A percentile compares a stretch with the other conserved stretches of the same genome.
phyloP scores from a whole-genome alignment of 768 basidiomycete genomes.

The Boletus barrowsii region DNA sequence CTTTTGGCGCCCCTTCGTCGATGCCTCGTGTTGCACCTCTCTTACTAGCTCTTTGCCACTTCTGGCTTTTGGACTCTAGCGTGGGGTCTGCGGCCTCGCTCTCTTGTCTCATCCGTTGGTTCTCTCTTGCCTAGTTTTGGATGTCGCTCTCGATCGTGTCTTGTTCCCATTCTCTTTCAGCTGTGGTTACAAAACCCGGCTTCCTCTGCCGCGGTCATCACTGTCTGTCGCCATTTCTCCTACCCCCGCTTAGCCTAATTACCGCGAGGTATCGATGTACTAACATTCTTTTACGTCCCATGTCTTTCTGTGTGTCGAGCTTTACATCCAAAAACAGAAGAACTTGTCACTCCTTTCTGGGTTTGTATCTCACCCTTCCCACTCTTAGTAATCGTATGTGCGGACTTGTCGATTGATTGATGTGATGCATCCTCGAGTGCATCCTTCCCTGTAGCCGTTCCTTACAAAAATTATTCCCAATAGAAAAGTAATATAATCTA shows the following conservation, averaged over 20 bases:
- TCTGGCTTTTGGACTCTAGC: slow-evolving; percentile 15
- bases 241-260: slow-evolving; percentile 12
- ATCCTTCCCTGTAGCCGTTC: not conserved
- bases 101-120: slow-evolving; percentile 15
- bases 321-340: slow-evolving; percentile 13
- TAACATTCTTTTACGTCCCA: slow-evolving; percentile 23
- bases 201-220: not conserved
- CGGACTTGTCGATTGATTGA: not conserved
- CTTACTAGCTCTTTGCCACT: slow-evolving; percentile 9
- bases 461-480: not conserved
- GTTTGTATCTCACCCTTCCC: not conserved
- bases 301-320: slow-evolving; percentile 7
- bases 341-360: not conserved
- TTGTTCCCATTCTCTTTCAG: slow-evolving; percentile 4
- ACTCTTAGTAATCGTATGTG: not conserved
- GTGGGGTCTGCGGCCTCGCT: slow-evolving; percentile 6
- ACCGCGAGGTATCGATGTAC: slow-evolving; percentile 22
- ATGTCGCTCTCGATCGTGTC: slow-evolving; percentile 2
- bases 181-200: slow-evolving; percentile 13
- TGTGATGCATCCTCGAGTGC: not conserved
- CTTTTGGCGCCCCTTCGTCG: not conserved
- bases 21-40: slow-evolving; percentile 9
- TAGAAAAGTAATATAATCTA: slow-evolving; percentile 7
- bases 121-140: slow-evolving; percentile 14
- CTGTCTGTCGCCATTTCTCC: slow-evolving; percentile 4